Conservation (phyloP, 768 basidiomycete genomes). For the Lactarius pseudohatsudake region DNA sequence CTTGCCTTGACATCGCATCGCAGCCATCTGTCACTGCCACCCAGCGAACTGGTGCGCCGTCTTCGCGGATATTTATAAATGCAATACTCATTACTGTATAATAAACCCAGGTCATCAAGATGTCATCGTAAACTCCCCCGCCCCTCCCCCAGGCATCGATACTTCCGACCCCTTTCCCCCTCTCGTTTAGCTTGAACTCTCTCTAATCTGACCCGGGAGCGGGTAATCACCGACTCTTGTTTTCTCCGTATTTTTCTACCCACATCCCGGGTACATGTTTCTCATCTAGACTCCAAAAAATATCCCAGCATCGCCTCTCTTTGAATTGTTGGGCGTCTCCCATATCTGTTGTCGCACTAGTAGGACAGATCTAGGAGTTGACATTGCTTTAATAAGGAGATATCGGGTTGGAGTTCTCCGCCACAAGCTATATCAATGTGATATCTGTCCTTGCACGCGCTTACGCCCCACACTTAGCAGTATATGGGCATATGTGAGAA, state of each 20-base stretch:
- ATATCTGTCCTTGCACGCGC: conserved; percentile 4
- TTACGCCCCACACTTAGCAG: conserved; percentile 1
- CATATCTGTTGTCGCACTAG: background rate
- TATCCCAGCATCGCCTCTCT: background rate
- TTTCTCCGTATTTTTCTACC: background rate
- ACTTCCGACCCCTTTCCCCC: background rate
- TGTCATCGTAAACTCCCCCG: conserved; percentile 6
- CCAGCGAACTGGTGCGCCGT: conserved; percentile 9
- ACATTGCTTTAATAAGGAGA: conserved; percentile 10
- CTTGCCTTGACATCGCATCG: conserved; percentile 3
- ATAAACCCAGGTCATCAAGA: conserved; percentile 3
- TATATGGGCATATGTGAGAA: conserved; percentile 10
- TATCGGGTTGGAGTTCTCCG: background rate
- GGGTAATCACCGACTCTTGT: background rate
- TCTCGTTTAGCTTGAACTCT: background rate
- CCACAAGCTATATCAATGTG: conserved; percentile 1
- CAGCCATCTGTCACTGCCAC: background rate
- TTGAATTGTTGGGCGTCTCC: background rate
- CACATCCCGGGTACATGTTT: background rate
- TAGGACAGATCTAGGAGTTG: conserved; percentile 3
- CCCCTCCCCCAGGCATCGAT: background rate
- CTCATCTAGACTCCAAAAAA: too few relatives aligned
- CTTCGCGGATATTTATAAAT: conserved; percentile 11
- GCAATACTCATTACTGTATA: background rate
- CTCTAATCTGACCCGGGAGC: conserved; percentile 1